Conservation (phyloP, 1,284 basidiomycete genomes). For the Naganishia sp. region DNA sequence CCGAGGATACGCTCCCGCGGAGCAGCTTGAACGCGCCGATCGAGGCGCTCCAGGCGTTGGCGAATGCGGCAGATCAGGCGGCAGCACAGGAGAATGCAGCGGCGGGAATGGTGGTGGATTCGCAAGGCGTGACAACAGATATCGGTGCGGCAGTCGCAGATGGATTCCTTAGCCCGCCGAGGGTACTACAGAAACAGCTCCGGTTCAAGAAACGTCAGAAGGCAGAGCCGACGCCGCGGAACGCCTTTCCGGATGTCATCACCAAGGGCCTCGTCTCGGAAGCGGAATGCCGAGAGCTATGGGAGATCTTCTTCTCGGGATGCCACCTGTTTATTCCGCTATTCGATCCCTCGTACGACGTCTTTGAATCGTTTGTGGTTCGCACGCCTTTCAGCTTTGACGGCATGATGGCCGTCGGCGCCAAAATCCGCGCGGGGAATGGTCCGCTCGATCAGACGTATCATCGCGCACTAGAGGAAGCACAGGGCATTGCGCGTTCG, state of each 20-base stretch:
- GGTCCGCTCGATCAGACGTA: constrained; percentile 73
- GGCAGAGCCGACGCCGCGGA: constrained; percentile 80
- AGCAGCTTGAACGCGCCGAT: constrained; percentile 84
- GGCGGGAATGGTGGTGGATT: not conserved
- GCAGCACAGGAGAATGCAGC: constrained; percentile 53
- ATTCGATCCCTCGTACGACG: constrained; percentile 86
- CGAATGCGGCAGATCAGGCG: constrained; percentile 88
- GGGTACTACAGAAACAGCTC: constrained; percentile 39
- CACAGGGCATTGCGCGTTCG: constrained; percentile 87
- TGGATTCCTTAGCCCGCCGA: constrained; percentile 35
- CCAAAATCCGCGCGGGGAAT: constrained; percentile 83
- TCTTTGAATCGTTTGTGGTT: constrained; percentile 82
- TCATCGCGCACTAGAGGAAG: constrained; percentile 87
- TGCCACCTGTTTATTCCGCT: constrained; percentile 93
- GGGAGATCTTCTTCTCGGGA: constrained; percentile 90
- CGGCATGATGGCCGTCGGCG: constrained; percentile 78
- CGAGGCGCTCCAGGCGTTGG: constrained; percentile 85
- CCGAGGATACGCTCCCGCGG: constrained; percentile 78
- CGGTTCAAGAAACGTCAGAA: constrained; percentile 84
- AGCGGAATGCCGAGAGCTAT: constrained; percentile 76
- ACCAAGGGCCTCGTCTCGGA: constrained; percentile 70
- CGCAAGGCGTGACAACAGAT: constrained; percentile 12
- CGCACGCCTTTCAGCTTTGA: constrained; percentile 80
- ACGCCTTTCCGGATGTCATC: constrained; percentile 54
- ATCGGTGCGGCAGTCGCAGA: not conserved